Conservation (phyloP, 371 early-diverging fungal genomes). For the Lichtheimia corymbifera region DNA sequence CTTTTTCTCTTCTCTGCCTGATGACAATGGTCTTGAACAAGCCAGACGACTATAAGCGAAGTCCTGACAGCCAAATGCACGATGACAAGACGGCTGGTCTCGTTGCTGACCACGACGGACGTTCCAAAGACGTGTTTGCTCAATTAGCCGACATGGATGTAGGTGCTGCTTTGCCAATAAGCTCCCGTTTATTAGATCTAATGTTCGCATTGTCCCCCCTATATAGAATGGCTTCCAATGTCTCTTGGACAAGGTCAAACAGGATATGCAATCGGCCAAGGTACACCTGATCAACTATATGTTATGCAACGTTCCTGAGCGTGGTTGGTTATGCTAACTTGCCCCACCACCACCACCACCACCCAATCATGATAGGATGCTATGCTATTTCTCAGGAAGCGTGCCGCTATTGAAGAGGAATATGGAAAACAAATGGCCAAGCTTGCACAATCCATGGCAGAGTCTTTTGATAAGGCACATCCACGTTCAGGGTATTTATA, state of each 20-base stretch:
- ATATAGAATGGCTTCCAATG: slow-evolving; percentile 30
- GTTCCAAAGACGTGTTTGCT: slow-evolving; percentile 9
- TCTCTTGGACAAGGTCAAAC: slow-evolving; percentile 38
- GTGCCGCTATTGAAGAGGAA: slow-evolving; percentile 64
- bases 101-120: slow-evolving; percentile 13
- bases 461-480: slow-evolving; percentile 48
- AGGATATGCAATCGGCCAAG: slow-evolving; percentile 34
- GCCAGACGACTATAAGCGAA: slow-evolving; percentile 16
- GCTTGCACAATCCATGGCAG: slow-evolving; percentile 44
- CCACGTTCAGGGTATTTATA: slow-evolving; percentile 46
- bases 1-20: neutral
- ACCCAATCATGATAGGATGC: slow-evolving; percentile 39
- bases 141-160: slow-evolving; percentile 24
- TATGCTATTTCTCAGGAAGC: slow-evolving; percentile 54
- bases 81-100: slow-evolving; percentile 14
- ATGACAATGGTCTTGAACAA: slow-evolving; percentile 10
- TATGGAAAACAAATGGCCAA: slow-evolving; percentile 58
- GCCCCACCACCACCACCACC: too few species aligned
- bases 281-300: slow-evolving; percentile 9
- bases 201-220: neutral
- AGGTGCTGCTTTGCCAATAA: slow-evolving; percentile 4
- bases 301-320: neutral
- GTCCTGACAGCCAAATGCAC: slow-evolving; percentile 7
- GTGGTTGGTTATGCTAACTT: too few species aligned
- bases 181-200: neutral